These are phyloP conservation scores for Backusella liffmaniae DNA, from an alignment of 192 early-diverging fungal species.

Conservation along the genomic window DNA sequence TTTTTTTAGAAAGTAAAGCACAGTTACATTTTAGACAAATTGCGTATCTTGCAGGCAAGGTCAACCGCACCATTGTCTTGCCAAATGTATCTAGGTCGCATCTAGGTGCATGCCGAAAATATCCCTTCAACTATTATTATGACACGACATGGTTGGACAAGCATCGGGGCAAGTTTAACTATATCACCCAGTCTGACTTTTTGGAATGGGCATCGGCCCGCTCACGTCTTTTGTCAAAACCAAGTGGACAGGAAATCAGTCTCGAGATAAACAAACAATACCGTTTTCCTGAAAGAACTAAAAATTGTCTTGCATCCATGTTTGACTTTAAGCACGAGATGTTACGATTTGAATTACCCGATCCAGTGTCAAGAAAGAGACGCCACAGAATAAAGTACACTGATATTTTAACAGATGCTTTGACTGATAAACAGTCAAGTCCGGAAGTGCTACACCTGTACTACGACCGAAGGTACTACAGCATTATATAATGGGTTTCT, in stretches of 20 bases:
- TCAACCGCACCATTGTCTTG: conserved; percentile 38
- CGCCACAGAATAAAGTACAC: background rate
- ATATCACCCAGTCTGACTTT: conserved; percentile 32
- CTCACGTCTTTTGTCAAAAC: background rate
- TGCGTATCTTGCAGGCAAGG: conserved; percentile 21
- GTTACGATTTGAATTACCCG: background rate
- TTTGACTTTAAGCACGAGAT: conserved; percentile 19
- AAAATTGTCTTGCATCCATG: conserved; percentile 26
- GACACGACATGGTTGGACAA: conserved; percentile 28
- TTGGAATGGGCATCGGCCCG: conserved; percentile 23
- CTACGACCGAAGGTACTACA: conserved; percentile 28
- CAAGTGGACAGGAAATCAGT: conserved; percentile 24
- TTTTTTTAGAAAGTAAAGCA: conserved; percentile 39
- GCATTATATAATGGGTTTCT: background rate
- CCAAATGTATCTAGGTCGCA: conserved; percentile 43
- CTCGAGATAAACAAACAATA: background rate
- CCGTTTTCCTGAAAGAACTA: background rate
- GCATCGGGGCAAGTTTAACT: conserved; percentile 20
- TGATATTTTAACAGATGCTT: background rate
- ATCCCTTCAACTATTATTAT: conserved; percentile 38
- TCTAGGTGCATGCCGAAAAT: conserved; percentile 29
- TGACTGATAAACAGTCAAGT: background rate
- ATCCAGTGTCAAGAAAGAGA: background rate
- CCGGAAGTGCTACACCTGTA: conserved; percentile 30
- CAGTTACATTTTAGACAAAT: conserved; percentile 42